These are phyloP conservation scores for Coccinonectria pachysandricola DNA, from an alignment of 2,329 filamentous ascomycete species.

Conservation along the genomic window DNA sequence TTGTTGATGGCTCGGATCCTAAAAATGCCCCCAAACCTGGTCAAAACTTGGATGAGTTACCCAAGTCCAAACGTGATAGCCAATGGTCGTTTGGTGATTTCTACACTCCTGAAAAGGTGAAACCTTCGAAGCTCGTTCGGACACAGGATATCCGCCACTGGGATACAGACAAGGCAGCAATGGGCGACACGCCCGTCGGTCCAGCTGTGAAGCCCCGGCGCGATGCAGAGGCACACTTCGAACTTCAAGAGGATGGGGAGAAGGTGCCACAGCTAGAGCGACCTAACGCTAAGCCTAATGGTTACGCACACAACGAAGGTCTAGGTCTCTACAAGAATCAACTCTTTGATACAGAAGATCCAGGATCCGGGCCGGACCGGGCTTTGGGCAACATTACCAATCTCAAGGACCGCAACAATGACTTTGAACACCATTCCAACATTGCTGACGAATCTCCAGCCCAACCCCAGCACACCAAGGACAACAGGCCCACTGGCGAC, in stretches of 20 bases:
- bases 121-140: slow-evolving; percentile 48
- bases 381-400: slow-evolving; percentile 61
- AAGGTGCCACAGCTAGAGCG: slow-evolving; percentile 40
- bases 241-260: slow-evolving; percentile 66
- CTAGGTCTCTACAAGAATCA: slow-evolving; percentile 67
- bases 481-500: too few species aligned
- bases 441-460: slow-evolving; percentile 59
- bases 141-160: slow-evolving; percentile 68
- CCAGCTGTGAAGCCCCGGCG: slow-evolving; percentile 59
- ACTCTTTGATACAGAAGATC: slow-evolving; percentile 51
- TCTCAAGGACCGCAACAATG: slow-evolving; percentile 60
- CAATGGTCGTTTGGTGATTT: slow-evolving; percentile 90
- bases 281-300: slow-evolving; percentile 35
- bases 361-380: slow-evolving; percentile 27
- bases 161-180: slow-evolving; percentile 53
- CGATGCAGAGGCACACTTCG: slow-evolving; percentile 74
- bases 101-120: slow-evolving; percentile 64
- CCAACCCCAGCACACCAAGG: slow-evolving; percentile 29
- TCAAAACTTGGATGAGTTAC: slow-evolving; percentile 29
- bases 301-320: slow-evolving; percentile 55
- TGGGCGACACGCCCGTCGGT: slow-evolving; percentile 46
- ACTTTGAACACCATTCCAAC: slow-evolving; percentile 68
- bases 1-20: slow-evolving; percentile 54
- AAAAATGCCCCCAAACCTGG: slow-evolving; percentile 35
- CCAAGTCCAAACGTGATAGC: slow-evolving; percentile 54